Conservation (phyloP, 441 rosid species). For the Arabidopsis lyrata region DNA sequence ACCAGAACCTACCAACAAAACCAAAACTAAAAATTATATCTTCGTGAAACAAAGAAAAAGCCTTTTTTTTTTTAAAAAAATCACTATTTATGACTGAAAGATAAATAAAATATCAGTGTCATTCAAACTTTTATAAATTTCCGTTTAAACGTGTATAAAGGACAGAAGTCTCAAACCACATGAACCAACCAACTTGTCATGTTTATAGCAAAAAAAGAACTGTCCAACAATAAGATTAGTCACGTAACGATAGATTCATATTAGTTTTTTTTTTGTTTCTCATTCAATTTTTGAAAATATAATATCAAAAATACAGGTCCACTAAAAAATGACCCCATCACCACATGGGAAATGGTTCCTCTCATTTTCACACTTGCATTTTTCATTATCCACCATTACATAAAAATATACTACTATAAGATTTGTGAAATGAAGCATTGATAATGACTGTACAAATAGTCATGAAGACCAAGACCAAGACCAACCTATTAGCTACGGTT, state of each 20-base stretch:
- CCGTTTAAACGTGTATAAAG: background rate
- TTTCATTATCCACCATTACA: conserved; percentile 13
- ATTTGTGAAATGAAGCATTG: conserved; percentile 17
- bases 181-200: conserved; percentile 29
- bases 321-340: conserved; percentile 41
- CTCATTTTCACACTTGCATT: conserved; percentile 33
- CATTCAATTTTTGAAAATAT: too few species aligned
- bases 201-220: too few species aligned
- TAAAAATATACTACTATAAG: background rate
- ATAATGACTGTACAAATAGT: conserved; percentile 34
- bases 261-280: too few species aligned
- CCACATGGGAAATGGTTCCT: conserved; percentile 42
- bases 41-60: background rate
- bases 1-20: background rate
- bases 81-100: background rate
- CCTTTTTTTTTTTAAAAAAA: background rate
- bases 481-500: conserved; percentile 20
- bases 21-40: background rate
- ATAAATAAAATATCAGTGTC: background rate
- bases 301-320: too few species aligned
- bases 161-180: conserved; percentile 9
- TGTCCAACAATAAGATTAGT: too few species aligned
- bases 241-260: too few species aligned
- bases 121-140: background rate
- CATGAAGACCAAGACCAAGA: conserved; percentile 6